These are phyloP conservation scores for Cyberlindnera bimundalis DNA, from an alignment of 805 yeast species.

Conservation along the genomic window DNA sequence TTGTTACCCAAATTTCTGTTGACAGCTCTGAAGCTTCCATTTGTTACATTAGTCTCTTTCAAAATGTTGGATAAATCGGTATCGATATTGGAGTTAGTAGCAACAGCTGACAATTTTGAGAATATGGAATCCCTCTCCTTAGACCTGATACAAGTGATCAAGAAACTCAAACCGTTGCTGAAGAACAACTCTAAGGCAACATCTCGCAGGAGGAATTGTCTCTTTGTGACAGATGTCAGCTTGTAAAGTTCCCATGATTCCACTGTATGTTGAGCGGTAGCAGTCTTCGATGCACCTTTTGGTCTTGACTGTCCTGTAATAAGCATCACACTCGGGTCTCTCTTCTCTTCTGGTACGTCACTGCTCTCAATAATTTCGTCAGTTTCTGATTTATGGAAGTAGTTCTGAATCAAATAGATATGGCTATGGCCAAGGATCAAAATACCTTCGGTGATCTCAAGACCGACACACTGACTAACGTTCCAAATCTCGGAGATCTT, in stretches of 20 bases:
- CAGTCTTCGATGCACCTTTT: slow-evolving; percentile 10
- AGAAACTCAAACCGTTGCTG: slow-evolving; percentile 64
- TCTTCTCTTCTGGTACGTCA: slow-evolving; percentile 56
- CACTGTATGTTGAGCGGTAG: slow-evolving; percentile 41
- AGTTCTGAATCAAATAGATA: slow-evolving; percentile 66
- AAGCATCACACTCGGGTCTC: slow-evolving; percentile 69
- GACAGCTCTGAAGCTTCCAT: slow-evolving; percentile 29
- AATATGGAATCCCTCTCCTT: slow-evolving; percentile 55
- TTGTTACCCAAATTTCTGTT: slow-evolving; percentile 37
- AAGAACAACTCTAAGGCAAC: slow-evolving; percentile 79
- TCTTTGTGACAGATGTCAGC: slow-evolving; percentile 61
- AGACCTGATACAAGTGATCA: slow-evolving; percentile 59
- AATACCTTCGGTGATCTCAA: slow-evolving; percentile 74
- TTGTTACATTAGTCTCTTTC: slow-evolving; percentile 41
- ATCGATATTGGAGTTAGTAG: slow-evolving; percentile 50
- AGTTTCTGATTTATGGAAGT: slow-evolving; percentile 48
- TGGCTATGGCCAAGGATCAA: slow-evolving; percentile 64
- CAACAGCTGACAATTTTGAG: slow-evolving; percentile 43
- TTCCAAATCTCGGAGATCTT: slow-evolving; percentile 71
- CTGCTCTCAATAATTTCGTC: slow-evolving; percentile 60
- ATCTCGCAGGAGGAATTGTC: slow-evolving; percentile 75
- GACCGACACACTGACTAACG: slow-evolving; percentile 68
- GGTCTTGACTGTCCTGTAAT: slow-evolving; percentile 47
- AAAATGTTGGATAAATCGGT: slow-evolving; percentile 52
- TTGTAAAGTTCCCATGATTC: slow-evolving; percentile 59